Percentiles rank a stretch among this genome's conserved stretches.
Conservation (phyloP, 2,329 filamentous ascomycete genomes). For the Annulohypoxylon truncatum region DNA sequence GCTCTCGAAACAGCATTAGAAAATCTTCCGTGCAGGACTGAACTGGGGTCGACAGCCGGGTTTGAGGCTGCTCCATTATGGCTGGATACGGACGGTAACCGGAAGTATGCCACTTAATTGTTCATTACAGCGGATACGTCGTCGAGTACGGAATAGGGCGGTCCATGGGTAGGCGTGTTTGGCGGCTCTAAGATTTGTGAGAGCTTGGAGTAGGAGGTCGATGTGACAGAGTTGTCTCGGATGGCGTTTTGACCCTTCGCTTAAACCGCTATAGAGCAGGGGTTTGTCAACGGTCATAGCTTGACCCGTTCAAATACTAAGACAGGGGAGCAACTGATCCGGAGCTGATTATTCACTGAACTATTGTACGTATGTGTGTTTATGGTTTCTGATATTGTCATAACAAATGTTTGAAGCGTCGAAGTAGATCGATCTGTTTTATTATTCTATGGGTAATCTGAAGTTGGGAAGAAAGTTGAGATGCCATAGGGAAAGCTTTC, state of each 20-base stretch:
- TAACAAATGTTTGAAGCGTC: slow-evolving; percentile 11
- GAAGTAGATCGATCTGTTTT: background rate
- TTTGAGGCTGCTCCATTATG: slow-evolving; percentile 49
- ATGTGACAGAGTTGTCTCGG: slow-evolving; percentile 64
- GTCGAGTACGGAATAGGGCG: slow-evolving; percentile 28
- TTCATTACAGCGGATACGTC: slow-evolving; percentile 16
- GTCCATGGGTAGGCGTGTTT: slow-evolving; percentile 31
- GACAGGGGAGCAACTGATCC: slow-evolving; percentile 14
- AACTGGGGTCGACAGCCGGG: slow-evolving; percentile 46
- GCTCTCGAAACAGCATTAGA: slow-evolving; percentile 57
- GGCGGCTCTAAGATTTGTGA: slow-evolving; percentile 36
- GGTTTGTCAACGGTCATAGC: slow-evolving; percentile 40
- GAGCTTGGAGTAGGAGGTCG: slow-evolving; percentile 44
- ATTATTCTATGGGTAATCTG: background rate
- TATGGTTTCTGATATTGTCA: slow-evolving; percentile 6
- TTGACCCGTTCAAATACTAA: slow-evolving; percentile 26
- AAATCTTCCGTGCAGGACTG: slow-evolving; percentile 51
- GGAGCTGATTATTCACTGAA: slow-evolving; percentile 8
- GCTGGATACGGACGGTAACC: slow-evolving; percentile 34
- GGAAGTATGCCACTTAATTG: slow-evolving; percentile 37
- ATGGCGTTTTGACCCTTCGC: slow-evolving; percentile 57
- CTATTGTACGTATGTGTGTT: slow-evolving; percentile 1
- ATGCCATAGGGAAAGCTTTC: background rate
- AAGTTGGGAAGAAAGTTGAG: background rate
- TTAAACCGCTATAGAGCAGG: slow-evolving; percentile 41